These are phyloP conservation scores for Calonectria pteridis DNA, from an alignment of 2,329 filamentous ascomycete species.

Conservation along the genomic window DNA sequence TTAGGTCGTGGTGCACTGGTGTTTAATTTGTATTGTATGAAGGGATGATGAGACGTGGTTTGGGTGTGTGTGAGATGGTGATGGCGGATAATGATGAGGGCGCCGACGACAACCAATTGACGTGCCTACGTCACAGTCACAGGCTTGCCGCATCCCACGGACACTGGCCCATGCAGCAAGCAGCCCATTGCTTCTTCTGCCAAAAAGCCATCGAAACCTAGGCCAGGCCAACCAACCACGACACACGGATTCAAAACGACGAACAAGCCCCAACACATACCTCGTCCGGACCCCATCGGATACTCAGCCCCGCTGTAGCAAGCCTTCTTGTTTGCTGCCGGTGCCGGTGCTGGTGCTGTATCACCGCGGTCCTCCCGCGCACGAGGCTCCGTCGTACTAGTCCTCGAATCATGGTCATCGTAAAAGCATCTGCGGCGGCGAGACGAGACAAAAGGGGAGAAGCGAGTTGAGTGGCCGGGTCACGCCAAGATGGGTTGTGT, in stretches of 20 bases:
- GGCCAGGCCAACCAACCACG: not conserved
- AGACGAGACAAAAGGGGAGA: not conserved
- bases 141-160: not conserved
- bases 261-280: conserved; percentile 34
- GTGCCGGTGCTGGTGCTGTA: not conserved
- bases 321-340: conserved; percentile 32
- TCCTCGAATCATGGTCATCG: conserved; percentile 32
- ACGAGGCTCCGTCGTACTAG: conserved; percentile 30
- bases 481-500: not conserved
- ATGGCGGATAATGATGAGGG: not conserved
- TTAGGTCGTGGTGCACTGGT: not conserved
- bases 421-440: not conserved
- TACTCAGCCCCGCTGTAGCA: conserved; percentile 42
- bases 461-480: not conserved
- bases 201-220: not conserved
- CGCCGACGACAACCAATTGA: not conserved
- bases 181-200: not conserved
- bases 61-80: not conserved
- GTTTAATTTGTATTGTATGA: not conserved
- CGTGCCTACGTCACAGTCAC: not conserved
- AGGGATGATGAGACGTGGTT: not conserved
- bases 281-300: conserved; percentile 47
- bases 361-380: conserved; percentile 18
- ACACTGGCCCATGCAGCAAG: not conserved
- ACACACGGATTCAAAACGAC: not conserved